A percentile compares a stretch with the other conserved stretches of the same genome.
These are phyloP conservation scores for Brasenia schreberi DNA, from an alignment of 164 flowering plant species.

Conservation along the genomic window DNA sequence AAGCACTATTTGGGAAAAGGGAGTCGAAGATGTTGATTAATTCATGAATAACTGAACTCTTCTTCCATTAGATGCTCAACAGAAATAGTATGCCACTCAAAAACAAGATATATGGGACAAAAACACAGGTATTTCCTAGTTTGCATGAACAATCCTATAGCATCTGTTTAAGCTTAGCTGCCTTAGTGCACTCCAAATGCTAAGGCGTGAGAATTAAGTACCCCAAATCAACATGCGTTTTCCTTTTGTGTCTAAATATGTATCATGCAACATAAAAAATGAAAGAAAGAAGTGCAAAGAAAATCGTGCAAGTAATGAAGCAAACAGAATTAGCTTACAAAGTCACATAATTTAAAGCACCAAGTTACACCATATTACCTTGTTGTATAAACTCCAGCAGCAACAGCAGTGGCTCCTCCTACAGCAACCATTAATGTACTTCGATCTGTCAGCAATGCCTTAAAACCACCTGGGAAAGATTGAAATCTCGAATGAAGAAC, in stretches of 20 bases:
- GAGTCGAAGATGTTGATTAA: too few relatives aligned
- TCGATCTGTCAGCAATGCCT: constrained; percentile 61
- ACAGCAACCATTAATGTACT: constrained; percentile 70
- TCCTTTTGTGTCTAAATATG: background rate
- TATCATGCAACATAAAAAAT: background rate
- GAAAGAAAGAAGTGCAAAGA: background rate
- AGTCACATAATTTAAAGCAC: background rate
- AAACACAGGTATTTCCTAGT: too few relatives aligned
- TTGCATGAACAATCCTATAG: too few relatives aligned
- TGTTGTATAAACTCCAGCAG: constrained; percentile 94
- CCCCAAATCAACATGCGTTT: background rate
- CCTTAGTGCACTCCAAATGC: background rate
- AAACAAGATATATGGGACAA: too few relatives aligned
- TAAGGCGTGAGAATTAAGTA: background rate
- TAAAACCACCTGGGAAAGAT: constrained; percentile 58
- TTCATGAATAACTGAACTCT: too few relatives aligned
- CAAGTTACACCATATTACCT: constrained; percentile 31
- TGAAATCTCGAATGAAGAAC: background rate
- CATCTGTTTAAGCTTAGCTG: background rate
- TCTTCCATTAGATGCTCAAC: too few relatives aligned
- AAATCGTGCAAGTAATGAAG: background rate
- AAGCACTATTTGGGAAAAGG: too few relatives aligned
- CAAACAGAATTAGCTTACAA: background rate
- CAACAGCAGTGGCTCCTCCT: constrained; percentile 95
- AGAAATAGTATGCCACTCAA: too few relatives aligned